A percentile compares a stretch with the other conserved stretches of the same genome.
These are phyloP conservation scores for Arthrobotrys megalospora DNA, from an alignment of 2,329 filamentous ascomycete species.

Conservation along the genomic window DNA sequence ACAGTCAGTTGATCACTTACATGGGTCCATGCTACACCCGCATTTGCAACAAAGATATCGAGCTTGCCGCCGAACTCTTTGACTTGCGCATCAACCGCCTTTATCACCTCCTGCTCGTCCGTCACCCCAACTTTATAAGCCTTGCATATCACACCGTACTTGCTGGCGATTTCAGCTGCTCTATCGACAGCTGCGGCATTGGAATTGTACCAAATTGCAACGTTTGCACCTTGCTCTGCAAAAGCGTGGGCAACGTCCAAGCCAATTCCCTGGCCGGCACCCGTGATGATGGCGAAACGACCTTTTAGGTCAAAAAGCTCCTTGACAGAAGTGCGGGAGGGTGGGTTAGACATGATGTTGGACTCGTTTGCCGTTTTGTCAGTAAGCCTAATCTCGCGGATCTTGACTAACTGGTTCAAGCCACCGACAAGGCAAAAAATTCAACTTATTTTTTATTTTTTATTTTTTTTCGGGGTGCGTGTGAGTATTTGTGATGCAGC, in stretches of 20 bases:
- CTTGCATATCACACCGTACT: constrained; percentile 78
- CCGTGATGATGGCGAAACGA: constrained; percentile 79
- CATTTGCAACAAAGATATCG: constrained; percentile 85
- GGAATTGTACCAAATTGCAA: constrained; percentile 80
- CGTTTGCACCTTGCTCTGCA: constrained; percentile 80
- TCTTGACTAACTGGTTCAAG: constrained; percentile 4
- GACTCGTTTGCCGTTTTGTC: not conserved
- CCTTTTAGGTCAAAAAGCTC: constrained; percentile 78
- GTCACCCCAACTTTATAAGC: constrained; percentile 77
- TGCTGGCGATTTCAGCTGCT: constrained; percentile 76
- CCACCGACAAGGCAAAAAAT: constrained; percentile 27
- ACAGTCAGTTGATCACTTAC: constrained; percentile 22
- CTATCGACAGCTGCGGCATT: constrained; percentile 77
- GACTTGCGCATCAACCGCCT: constrained; percentile 72
- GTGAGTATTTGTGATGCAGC: not conserved
- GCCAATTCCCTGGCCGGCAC: constrained; percentile 80
- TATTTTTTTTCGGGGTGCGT: no score
- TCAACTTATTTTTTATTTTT: constrained; percentile 19
- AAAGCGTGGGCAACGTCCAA: constrained; percentile 76
- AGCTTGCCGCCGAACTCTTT: constrained; percentile 80
- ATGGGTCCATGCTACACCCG: constrained; percentile 77
- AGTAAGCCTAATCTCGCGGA: not conserved
- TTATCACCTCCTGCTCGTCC: constrained; percentile 71
- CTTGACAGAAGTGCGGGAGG: constrained; percentile 53
- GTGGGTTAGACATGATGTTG: constrained; percentile 31